These are phyloP conservation scores for Exophiala bonariae DNA, from an alignment of 2,329 filamentous ascomycete species.

Conservation along the genomic window DNA sequence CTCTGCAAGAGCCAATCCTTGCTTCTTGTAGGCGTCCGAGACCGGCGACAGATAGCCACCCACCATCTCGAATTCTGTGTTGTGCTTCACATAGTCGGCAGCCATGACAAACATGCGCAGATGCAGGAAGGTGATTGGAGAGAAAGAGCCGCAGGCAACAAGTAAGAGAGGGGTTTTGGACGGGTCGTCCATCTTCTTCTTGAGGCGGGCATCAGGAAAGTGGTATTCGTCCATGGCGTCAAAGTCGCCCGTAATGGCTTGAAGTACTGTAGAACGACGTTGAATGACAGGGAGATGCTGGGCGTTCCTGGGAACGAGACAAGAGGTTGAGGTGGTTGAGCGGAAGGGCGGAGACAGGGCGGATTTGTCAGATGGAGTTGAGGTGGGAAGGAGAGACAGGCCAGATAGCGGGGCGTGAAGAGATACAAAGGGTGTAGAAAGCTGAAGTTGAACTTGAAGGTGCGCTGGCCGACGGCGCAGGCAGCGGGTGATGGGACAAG, in stretches of 20 bases:
- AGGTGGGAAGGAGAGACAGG: constrained; percentile 7
- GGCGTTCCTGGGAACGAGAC: not conserved
- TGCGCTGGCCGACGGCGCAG: constrained; percentile 2
- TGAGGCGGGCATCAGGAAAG: constrained; percentile 47
- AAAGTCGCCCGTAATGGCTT: constrained; percentile 24
- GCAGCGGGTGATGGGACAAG: constrained; percentile 2
- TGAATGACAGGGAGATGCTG: too few species aligned
- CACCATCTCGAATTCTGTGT: constrained; percentile 77
- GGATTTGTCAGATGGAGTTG: constrained; percentile 19
- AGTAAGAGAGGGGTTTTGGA: constrained; percentile 49
- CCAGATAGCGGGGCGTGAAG: constrained; percentile 11
- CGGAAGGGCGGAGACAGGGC: constrained; percentile 10
- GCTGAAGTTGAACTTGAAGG: not conserved
- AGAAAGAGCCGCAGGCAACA: constrained; percentile 62
- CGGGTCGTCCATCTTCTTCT: constrained; percentile 47
- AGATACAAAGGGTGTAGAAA: not conserved
- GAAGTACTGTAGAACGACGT: constrained; percentile 19
- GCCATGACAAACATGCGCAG: constrained; percentile 89
- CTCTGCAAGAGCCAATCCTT: constrained; percentile 69
- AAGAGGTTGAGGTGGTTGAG: constrained; percentile 5
- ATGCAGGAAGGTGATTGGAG: constrained; percentile 73
- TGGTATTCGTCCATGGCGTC: constrained; percentile 40
- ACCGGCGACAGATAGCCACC: constrained; percentile 84
- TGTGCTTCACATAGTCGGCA: constrained; percentile 73
- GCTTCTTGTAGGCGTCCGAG: constrained; percentile 75